These are phyloP conservation scores for Bipolaris bicolor DNA, from an alignment of 2,329 filamentous ascomycete species.

Conservation along the genomic window DNA sequence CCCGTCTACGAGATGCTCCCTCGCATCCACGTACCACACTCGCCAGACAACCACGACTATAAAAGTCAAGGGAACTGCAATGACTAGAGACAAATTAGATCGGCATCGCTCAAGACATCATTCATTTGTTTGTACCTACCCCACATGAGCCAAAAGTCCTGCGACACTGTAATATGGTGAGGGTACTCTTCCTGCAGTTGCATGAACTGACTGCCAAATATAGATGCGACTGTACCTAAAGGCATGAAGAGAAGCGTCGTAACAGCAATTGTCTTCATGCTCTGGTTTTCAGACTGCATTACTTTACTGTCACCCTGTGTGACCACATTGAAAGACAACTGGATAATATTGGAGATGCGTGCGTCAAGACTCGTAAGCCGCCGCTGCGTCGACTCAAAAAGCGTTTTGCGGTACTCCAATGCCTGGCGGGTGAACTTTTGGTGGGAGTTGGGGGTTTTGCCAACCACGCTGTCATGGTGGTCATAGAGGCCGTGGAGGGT, in stretches of 20 bases:
- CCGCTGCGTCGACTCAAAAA: slow-evolving; percentile 45
- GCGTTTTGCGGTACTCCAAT: slow-evolving; percentile 39
- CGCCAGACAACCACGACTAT: slow-evolving; percentile 24
- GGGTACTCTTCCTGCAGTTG: slow-evolving; percentile 26
- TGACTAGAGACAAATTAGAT: slow-evolving; percentile 10
- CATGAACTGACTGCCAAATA: slow-evolving; percentile 43
- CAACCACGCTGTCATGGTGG: slow-evolving; percentile 23
- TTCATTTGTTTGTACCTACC: neutral
- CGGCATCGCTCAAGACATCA: neutral
- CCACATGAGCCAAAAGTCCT: slow-evolving; percentile 42
- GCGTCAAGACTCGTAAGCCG: slow-evolving; percentile 45
- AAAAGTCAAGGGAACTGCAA: slow-evolving; percentile 32
- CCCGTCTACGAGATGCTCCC: slow-evolving; percentile 17
- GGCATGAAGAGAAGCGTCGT: slow-evolving; percentile 55
- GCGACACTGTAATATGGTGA: slow-evolving; percentile 31
- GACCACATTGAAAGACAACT: slow-evolving; percentile 50
- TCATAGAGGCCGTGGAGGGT: slow-evolving; percentile 33
- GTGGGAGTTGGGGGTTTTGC: slow-evolving; percentile 8
- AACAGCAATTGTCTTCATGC: slow-evolving; percentile 56
- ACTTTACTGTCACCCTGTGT: slow-evolving; percentile 48
- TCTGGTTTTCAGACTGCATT: slow-evolving; percentile 49
- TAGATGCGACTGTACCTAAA: slow-evolving; percentile 41
- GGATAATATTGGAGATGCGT: slow-evolving; percentile 49
- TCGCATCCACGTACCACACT: slow-evolving; percentile 33
- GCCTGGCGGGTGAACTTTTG: slow-evolving; percentile 24